These are phyloP conservation scores for Thuja plicata DNA, from an alignment of 83 land plant genomes.

Conservation along the genomic window DNA sequence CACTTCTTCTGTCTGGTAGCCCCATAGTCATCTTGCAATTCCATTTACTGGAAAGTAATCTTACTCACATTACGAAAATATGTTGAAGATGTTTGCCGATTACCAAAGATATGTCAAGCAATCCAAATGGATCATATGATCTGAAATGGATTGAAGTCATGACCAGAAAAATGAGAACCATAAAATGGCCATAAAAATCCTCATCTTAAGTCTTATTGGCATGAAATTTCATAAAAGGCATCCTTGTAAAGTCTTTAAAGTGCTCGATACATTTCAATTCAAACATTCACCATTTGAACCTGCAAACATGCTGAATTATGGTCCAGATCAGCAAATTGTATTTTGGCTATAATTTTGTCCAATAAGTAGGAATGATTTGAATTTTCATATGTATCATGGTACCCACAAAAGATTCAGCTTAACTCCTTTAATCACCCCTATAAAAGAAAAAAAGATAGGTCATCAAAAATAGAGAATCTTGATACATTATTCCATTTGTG, in stretches of 20 bases:
- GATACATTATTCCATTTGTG: no score
- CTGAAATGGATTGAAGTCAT: neutral
- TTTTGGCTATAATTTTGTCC: neutral
- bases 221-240: neutral
- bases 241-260: neutral
- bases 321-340: neutral
- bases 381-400: neutral
- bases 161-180: neutral
- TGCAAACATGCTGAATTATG: neutral
- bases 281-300: neutral
- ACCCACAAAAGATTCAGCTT: neutral
- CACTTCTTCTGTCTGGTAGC: no score
- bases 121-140: neutral
- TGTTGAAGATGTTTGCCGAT: neutral
- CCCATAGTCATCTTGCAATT: neutral
- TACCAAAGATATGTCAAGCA: neutral
- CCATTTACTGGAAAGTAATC: neutral
- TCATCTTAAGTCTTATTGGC: neutral
- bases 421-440: neutral
- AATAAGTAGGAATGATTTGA: neutral
- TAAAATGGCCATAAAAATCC: conserved; percentile 7
- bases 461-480: neutral
- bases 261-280: neutral
- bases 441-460: no score
- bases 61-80: neutral